Base-by-base conservation (phyloP, 345 rosid genomes). In the Conringia planisiliqua region DNA sequence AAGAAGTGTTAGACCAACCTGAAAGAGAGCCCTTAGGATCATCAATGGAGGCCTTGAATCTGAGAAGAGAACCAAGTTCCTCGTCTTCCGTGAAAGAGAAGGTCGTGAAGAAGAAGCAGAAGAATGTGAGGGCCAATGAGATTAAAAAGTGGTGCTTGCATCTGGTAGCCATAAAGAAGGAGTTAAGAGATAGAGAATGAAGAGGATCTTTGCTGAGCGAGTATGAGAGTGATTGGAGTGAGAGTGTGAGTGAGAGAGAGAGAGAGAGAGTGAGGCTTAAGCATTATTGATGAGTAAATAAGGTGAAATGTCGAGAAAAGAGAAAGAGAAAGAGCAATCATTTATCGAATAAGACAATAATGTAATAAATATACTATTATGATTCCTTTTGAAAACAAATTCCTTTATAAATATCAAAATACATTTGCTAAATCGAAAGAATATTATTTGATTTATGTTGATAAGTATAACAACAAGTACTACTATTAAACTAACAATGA, bases 1-100 rank as follows among this genome's bases (percentile, higher is more conserved):
- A 66, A 47, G 79, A 91, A 48, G 73, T 50, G 67, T 74, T 82
- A 40, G 90, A 85, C 98, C 97, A 93, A 62, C 68, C 71, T 72
- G 94, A 88, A 56, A 93, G 96, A 63, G 88, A 82, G 70, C 73
- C 62, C 48, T 80, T 83, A n/a, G 91, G 85, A 81, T 93, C 98
- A 73, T 82, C 76, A 73, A 89, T 76, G 84, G 91, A 84, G 78
- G 88, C 40, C 70, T 88, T 91, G 81, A 91, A 91, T 72, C 83
- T 77, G 65, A 93, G 88, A n/a, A 93, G 98, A 30, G 67, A 46
- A 62, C 68, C 90, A 42, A 79, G 72, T 64, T 85, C 96, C 22
- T 84, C 76, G 77, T 88, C 86, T 60, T 85, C 81, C 26, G 90
- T 81, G 69, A 85, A 82, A 72, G 87, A 79, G 13, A 80, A 75